Evolutionary conservation across 2,329 filamentous ascomycete species (phyloP).

Genomic region (Fusarium foetens): DNA sequence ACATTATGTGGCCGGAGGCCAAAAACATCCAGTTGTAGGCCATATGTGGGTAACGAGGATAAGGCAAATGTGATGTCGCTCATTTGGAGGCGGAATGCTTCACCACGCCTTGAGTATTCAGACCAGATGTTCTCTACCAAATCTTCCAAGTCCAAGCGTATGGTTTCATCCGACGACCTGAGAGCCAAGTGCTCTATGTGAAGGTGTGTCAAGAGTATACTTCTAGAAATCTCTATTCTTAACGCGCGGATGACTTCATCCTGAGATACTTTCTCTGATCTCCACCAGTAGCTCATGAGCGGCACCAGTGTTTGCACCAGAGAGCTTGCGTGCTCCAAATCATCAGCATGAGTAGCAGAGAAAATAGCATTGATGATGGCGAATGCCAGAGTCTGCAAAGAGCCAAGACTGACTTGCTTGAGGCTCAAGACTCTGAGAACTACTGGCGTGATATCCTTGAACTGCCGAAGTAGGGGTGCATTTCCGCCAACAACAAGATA

Average conservation of each 20-base stretch:
- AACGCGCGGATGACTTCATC: slow-evolving; percentile 70
- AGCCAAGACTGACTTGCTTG: slow-evolving; percentile 66
- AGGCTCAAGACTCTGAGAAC: slow-evolving; percentile 71
- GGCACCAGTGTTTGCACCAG: slow-evolving; percentile 73
- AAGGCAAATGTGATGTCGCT: slow-evolving; percentile 74
- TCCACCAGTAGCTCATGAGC: slow-evolving; percentile 80
- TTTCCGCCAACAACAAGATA: slow-evolving; percentile 72
- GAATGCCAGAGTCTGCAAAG: slow-evolving; percentile 78
- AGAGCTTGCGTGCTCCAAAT: slow-evolving; percentile 69
- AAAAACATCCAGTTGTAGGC: slow-evolving; percentile 62
- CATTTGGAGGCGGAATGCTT: slow-evolving; percentile 79
- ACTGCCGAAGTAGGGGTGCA: slow-evolving; percentile 70
- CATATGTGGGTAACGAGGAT: slow-evolving; percentile 55
- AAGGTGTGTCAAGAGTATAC: slow-evolving; percentile 72
- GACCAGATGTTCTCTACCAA: slow-evolving; percentile 76
- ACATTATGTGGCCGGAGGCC: slow-evolving; percentile 63
- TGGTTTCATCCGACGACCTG: slow-evolving; percentile 53
- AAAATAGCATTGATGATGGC: slow-evolving; percentile 79
- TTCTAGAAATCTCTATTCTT: slow-evolving; percentile 81
- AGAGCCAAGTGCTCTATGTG: slow-evolving; percentile 68
- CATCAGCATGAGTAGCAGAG: slow-evolving; percentile 72
- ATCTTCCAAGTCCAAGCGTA: slow-evolving; percentile 66
- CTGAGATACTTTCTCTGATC: slow-evolving; percentile 71
- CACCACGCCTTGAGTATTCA: slow-evolving; percentile 79
- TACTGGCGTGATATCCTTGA: slow-evolving; percentile 64